Base-by-base conservation (phyloP, 2,329 filamentous ascomycete genomes). In the Penicillium janthinellum region DNA sequence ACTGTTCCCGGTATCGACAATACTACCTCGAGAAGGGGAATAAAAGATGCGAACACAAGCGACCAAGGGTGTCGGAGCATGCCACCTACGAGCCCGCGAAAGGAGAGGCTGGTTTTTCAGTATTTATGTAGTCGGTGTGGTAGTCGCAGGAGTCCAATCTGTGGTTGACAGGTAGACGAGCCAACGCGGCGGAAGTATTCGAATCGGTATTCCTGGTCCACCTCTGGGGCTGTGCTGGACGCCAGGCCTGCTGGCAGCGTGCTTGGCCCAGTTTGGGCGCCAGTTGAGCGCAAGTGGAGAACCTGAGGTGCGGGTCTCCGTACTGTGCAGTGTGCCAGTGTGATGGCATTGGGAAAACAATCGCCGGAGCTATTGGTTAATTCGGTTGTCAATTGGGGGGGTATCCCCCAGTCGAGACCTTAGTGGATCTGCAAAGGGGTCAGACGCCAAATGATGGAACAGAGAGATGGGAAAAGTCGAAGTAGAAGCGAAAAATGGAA, bases 391-490 rank as follows among this genome's bases (percentile, higher is more conserved):
- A 22, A 49, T 49, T 35, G 45, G 45, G 25, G 45, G 45, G 4
- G 20, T 7, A 35, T 4, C 22, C 22, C 35, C 35, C 22, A 61
- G 56, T 64, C 60, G 51, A 57, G 62, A 62, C 63, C 54, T 4
- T 37, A 39, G 56, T 63, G 61, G 61, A 57, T 58, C 57, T 48
- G 35, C 54, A 52, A 35, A 41, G 55, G 61, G 56, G 37, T 49
- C 28, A 12, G 15, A 17, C 5, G 14, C 22, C 20, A 20, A 22
- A 55, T 15, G 20, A 34, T 50, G 22, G 37, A 28, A 34, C 25
- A 28, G 25, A 28, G 25, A 34, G 44, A 34, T 48, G 45, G 45
- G 45, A 42, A 54, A 22, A 49, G 41, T 28, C 17, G 8, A 35
- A 37, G 48, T 12, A 8, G 20, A 6, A 14, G 42, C 15, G 22